A percentile compares a stretch with the other conserved stretches of the same genome.
Evolutionary conservation across 257 asterid species (phyloP).

Genomic region (Solanum stenotomum): DNA sequence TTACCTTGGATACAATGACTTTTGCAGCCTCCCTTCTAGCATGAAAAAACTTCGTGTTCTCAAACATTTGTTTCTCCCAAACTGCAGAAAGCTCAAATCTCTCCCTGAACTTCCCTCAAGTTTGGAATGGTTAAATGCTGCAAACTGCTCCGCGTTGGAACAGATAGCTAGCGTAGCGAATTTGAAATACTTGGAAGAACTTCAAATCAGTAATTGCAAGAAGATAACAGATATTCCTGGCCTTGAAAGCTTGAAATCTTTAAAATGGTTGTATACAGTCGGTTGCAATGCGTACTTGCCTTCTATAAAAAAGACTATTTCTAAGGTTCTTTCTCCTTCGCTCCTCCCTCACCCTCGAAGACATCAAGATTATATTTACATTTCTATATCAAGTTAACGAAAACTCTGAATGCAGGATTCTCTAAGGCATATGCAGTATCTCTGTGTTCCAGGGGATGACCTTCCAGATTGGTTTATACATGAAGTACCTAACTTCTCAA

Average conservation of each 20-base stretch:
- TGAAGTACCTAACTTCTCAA: conserved; percentile 6
- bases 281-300: conserved; percentile 12
- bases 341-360: not conserved
- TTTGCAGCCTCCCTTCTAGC: conserved; percentile 18
- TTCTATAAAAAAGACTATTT: not conserved
- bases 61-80: not conserved
- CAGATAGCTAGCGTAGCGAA: not conserved
- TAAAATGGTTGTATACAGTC: conserved; percentile 14
- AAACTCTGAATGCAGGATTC: conserved; percentile 14
- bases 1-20: conserved; percentile 13
- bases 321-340: conserved; percentile 12
- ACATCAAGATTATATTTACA: not conserved
- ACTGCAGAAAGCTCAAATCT: conserved; percentile 1
- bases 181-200: not conserved
- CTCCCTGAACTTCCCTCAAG: not conserved
- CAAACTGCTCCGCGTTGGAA: conserved; percentile 1
- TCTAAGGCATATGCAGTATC: conserved; percentile 3
- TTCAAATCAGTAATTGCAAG: not conserved
- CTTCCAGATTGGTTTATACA: conserved; percentile 22
- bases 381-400: not conserved
- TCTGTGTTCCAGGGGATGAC: conserved; percentile 19
- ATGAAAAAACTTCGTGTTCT: conserved; percentile 8
- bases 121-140: not conserved
- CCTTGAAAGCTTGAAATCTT: conserved; percentile 16
- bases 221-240: conserved; percentile 7